A percentile compares a stretch with the other conserved stretches of the same genome.
Evolutionary conservation across 768 basidiomycete genomes (phyloP).

Genomic region (Lactarius sanguifluus): DNA sequence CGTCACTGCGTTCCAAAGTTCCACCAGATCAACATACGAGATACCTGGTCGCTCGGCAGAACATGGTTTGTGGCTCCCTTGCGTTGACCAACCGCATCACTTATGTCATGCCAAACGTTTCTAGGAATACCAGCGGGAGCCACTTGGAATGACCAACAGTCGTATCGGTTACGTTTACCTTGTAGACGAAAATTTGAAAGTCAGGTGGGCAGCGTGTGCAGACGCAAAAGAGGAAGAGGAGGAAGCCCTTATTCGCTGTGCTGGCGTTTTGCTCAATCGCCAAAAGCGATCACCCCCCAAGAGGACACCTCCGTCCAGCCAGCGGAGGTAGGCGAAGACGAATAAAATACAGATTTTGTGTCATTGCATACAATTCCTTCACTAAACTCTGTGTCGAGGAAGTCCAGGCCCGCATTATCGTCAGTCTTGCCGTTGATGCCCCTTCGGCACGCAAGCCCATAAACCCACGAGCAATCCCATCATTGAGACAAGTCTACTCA

Average conservation of each 20-base stretch:
- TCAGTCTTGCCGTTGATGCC: constrained; percentile 22
- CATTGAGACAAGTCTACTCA: constrained; percentile 40
- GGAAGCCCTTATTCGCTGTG: constrained; percentile 64
- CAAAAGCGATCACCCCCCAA: constrained; percentile 37
- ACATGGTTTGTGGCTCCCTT: constrained; percentile 54
- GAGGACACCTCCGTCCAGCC: not conserved
- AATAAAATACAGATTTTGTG: not conserved
- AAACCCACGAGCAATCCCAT: constrained; percentile 43
- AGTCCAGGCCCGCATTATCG: not conserved
- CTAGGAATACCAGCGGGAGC: constrained; percentile 65
- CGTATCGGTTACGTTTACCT: constrained; percentile 91
- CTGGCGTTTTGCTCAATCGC: constrained; percentile 65
- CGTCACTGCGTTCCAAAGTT: constrained; percentile 63
- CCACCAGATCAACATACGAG: constrained; percentile 63
- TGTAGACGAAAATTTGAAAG: constrained; percentile 77
- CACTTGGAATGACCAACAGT: constrained; percentile 85
- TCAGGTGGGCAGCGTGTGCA: constrained; percentile 92
- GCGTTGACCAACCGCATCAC: not conserved
- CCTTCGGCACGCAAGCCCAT: constrained; percentile 45
- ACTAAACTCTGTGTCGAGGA: not conserved
- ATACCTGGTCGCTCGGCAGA: constrained; percentile 80
- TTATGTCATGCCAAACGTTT: not conserved
- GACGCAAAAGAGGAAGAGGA: constrained; percentile 77
- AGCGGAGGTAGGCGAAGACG: not conserved
- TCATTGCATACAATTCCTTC: not conserved